A percentile compares a stretch with the other conserved stretches of the same genome.
Evolutionary conservation across 2,329 filamentous ascomycete genomes (phyloP).

Genomic region (Scedosporium minutisporum): DNA sequence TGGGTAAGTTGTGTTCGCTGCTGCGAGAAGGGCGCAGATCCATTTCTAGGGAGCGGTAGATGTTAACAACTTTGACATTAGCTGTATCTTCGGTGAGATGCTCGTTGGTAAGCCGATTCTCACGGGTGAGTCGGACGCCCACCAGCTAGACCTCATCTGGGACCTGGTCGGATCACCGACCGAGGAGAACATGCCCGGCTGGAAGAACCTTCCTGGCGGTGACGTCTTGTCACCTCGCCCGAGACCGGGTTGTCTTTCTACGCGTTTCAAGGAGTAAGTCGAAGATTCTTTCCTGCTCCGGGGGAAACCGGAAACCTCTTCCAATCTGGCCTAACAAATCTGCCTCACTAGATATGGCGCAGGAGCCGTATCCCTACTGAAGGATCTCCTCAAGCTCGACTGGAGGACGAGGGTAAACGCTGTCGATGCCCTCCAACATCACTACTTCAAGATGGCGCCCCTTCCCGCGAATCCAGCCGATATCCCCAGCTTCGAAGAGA

Average conservation of each 20-base stretch:
- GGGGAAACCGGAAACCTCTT: too few relatives aligned
- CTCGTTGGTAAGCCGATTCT: slow-evolving; percentile 87
- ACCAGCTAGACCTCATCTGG: slow-evolving; percentile 91
- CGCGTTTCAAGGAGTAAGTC: slow-evolving; percentile 62
- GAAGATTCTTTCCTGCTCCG: neutral
- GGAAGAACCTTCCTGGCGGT: slow-evolving; percentile 71
- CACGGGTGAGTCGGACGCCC: slow-evolving; percentile 74
- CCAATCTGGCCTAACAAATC: neutral
- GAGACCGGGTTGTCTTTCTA: slow-evolving; percentile 55
- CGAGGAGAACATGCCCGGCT: slow-evolving; percentile 87
- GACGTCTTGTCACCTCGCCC: slow-evolving; percentile 59
- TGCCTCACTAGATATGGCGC: slow-evolving; percentile 44
- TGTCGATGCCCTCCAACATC: slow-evolving; percentile 83
- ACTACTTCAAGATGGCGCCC: slow-evolving; percentile 76
- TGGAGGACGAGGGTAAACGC: slow-evolving; percentile 87
- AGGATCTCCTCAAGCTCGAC: slow-evolving; percentile 76
- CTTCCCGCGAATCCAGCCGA: slow-evolving; percentile 74
- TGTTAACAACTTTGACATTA: slow-evolving; percentile 20
- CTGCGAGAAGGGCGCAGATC: neutral
- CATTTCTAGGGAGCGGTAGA: neutral
- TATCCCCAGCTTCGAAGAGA: slow-evolving; percentile 86
- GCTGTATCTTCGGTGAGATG: slow-evolving; percentile 99
- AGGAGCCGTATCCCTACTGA: slow-evolving; percentile 67
- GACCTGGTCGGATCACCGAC: slow-evolving; percentile 83
- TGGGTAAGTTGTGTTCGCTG: slow-evolving; percentile 48